A percentile compares a stretch with the other conserved stretches of the same genome.
These are phyloP conservation scores for Boechera stricta DNA, from an alignment of 345 rosid species.

Conservation along the genomic window DNA sequence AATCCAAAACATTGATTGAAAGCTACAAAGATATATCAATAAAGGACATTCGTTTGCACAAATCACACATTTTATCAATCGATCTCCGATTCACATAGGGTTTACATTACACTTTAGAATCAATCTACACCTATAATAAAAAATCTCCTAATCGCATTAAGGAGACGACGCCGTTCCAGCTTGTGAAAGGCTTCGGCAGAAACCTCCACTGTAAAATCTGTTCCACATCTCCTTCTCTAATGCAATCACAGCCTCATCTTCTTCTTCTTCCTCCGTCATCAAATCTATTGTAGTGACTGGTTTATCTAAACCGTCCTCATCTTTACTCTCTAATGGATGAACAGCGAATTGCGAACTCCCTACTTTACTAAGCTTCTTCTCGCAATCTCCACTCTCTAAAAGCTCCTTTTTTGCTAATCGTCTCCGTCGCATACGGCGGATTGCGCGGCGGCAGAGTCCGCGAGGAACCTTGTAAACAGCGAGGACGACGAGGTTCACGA, in stretches of 20 bases:
- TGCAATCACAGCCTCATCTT: conserved; percentile 47
- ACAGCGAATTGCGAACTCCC: conserved; percentile 45
- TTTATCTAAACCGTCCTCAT: background rate
- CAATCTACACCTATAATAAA: background rate
- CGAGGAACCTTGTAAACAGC: conserved; percentile 62
- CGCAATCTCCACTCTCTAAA: conserved; percentile 17
- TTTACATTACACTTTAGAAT: background rate
- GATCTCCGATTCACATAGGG: conserved; percentile 14
- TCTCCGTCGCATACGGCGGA: conserved; percentile 42
- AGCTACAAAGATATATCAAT: background rate
- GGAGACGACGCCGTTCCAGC: conserved; percentile 37
- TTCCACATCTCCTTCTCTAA: conserved; percentile 70
- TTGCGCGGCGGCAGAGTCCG: conserved; percentile 53
- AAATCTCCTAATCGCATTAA: background rate
- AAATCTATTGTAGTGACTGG: conserved; percentile 20
- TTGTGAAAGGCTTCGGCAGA: conserved; percentile 69
- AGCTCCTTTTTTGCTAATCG: conserved; percentile 31
- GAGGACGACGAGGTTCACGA: conserved; percentile 54
- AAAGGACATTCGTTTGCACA: conserved; percentile 1
- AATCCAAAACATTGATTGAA: conserved; percentile 5
- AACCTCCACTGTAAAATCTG: conserved; percentile 60
- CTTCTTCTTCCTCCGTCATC: conserved; percentile 38
- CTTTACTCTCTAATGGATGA: conserved; percentile 37
- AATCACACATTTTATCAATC: background rate
- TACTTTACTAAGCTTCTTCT: conserved; percentile 28